Evolutionary conservation across 2,329 filamentous ascomycete genomes (phyloP).

Genomic region (Pseudocercospora ulei): DNA sequence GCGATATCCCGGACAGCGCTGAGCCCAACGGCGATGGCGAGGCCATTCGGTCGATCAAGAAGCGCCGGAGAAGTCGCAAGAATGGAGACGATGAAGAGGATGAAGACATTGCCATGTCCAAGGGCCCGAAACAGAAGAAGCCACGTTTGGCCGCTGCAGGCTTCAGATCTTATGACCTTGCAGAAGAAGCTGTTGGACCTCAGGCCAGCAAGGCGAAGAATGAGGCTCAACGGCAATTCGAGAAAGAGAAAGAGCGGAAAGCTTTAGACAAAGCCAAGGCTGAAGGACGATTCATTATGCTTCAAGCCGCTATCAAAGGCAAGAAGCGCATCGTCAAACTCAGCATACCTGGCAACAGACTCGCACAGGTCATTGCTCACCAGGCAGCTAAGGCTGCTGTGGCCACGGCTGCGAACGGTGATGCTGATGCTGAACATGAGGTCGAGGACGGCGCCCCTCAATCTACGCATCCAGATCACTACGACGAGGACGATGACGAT

Average conservation of each 20-base stretch:
- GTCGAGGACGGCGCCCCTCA: constrained; percentile 21
- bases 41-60: constrained; percentile 25
- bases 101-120: constrained; percentile 34
- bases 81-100: constrained; percentile 28
- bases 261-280: constrained; percentile 36
- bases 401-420: constrained; percentile 18
- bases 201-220: constrained; percentile 34
- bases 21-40: constrained; percentile 19
- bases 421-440: constrained; percentile 30
- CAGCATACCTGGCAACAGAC: constrained; percentile 32
- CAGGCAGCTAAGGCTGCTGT: constrained; percentile 29
- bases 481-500: constrained; percentile 23
- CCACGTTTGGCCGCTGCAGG: constrained; percentile 31
- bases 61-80: constrained; percentile 19
- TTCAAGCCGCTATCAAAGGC: constrained; percentile 40
- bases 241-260: constrained; percentile 40
- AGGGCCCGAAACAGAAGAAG: constrained; percentile 32
- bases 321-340: constrained; percentile 41
- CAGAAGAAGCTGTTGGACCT: constrained; percentile 23
- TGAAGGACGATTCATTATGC: constrained; percentile 40
- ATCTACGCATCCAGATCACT: constrained; percentile 9
- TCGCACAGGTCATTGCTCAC: constrained; percentile 34
- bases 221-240: constrained; percentile 41
- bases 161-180: constrained; percentile 30
- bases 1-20: constrained; percentile 31